These are phyloP conservation scores for Vinca major DNA, from an alignment of 305 asterid species.

Conservation along the genomic window DNA sequence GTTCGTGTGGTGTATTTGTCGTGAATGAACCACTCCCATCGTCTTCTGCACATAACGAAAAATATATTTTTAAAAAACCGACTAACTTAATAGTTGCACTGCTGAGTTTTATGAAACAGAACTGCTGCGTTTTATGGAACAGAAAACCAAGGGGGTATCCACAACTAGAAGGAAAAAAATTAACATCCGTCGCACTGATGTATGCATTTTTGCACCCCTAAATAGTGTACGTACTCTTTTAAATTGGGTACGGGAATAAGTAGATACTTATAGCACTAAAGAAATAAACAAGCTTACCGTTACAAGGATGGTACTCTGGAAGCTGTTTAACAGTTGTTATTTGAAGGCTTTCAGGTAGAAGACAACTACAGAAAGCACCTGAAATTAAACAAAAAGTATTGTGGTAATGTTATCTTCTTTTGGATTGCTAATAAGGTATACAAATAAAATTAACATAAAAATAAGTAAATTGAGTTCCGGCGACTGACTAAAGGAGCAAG, in stretches of 20 bases:
- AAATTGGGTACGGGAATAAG: background rate
- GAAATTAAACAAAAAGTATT: slow-evolving; percentile 14
- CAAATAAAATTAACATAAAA: background rate
- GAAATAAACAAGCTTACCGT: slow-evolving; percentile 21
- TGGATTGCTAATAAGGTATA: background rate
- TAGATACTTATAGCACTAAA: background rate
- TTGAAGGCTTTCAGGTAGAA: slow-evolving; percentile 52
- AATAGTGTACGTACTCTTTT: background rate
- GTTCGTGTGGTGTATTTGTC: slow-evolving; percentile 21
- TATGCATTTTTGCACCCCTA: background rate
- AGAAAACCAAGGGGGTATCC: background rate
- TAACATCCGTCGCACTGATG: background rate
- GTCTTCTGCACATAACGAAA: slow-evolving; percentile 24
- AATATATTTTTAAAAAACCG: background rate
- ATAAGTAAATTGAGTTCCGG: background rate
- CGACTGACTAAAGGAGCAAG: background rate
- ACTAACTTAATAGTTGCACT: background rate
- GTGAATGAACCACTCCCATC: slow-evolving; percentile 33
- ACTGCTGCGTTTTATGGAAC: background rate
- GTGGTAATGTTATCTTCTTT: background rate
- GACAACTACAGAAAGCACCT: slow-evolving; percentile 53
- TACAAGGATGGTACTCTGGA: slow-evolving; percentile 35
- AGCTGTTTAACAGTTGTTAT: slow-evolving; percentile 43
- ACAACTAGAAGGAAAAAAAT: background rate
- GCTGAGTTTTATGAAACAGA: no score